Evolutionary conservation across 2,329 filamentous ascomycete genomes (phyloP).

Genomic region (Botrytis byssoidea): DNA sequence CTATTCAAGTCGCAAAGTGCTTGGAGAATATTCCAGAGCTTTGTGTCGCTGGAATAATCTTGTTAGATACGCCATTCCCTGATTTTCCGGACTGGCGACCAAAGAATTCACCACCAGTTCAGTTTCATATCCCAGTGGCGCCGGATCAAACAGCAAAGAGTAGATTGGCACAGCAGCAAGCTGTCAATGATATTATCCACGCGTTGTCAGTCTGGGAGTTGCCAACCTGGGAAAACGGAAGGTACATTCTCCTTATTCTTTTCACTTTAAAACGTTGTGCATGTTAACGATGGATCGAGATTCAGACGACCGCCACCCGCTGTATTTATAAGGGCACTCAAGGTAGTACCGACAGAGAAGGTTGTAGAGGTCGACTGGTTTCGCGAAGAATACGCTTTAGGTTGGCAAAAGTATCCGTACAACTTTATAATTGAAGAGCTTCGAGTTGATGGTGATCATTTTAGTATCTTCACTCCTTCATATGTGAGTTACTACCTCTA

Average conservation of each 20-base stretch:
- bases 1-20: conserved; percentile 12
- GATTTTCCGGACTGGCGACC: conserved; percentile 17
- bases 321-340: conserved; percentile 13
- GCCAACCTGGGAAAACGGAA: conserved; percentile 15
- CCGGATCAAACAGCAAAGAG: conserved; percentile 6
- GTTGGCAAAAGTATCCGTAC: conserved; percentile 15
- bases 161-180: conserved; percentile 11
- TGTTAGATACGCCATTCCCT: conserved; percentile 10
- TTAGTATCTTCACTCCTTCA: conserved; percentile 16
- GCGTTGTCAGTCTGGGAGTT: conserved; percentile 11
- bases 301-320: conserved; percentile 7
- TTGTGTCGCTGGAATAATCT: conserved; percentile 9
- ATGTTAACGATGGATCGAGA: neutral
- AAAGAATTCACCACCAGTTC: conserved; percentile 7
- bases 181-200: conserved; percentile 13
- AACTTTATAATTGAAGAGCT: conserved; percentile 13
- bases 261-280: neutral
- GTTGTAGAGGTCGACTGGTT: conserved; percentile 20
- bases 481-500: neutral
- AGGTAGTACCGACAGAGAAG: conserved; percentile 5
- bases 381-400: conserved; percentile 8
- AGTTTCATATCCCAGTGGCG: neutral
- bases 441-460: conserved; percentile 18
- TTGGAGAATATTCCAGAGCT: conserved; percentile 13
- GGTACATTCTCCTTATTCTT: neutral